Evolutionary conservation across 352 stramenopile genomes (phyloP), one percentile per base, ranked within the genome.

Genomic region (Globisporangium paddicum): DNA sequence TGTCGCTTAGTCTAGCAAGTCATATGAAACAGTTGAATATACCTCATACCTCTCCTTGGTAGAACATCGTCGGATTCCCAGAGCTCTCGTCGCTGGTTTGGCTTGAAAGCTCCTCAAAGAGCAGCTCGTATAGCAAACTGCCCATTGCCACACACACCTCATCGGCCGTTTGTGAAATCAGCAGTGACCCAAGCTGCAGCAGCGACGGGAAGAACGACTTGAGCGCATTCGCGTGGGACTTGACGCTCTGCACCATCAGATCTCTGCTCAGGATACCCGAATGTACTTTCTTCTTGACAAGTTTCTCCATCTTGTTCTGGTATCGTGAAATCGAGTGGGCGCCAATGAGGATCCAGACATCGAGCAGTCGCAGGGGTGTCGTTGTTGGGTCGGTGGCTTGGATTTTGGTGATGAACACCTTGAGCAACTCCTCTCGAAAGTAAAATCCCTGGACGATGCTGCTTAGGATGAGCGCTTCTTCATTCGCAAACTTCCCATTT

Each of bases 391-490:
- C 51, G 7, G 58, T 48, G 2, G 55, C n/a, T 40, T 69, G 62
- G 32, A 75, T 70, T 16, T 52, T 58, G 6, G 45, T 32, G 14
- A 86, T 14, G 44, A 86, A 85, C 14, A 57, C 61, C 48, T 79
- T 77, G 25, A 84, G 50, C 14, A 86, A 28, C 23, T 87, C 75
- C 40, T 73, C 66, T 1, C 75, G 73, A 38, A 86, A 82, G 50
- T 75, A 72, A 42, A 84, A 79, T 5, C 75, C 70, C 49, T 87
- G 77, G 10, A 81, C 60, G 25, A 87, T 78, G 16, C 62, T 72
- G 3, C 71, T 58, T 6, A 86, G 55, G 8, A 86, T 72, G 6
- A 87, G 61, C 25, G 69, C 61, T 61, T 86, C 77, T 53, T 86
- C 74, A 46, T 72, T 82, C 14, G 45, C 45, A 16, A 28, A 60